These are phyloP conservation scores for Zygotorulaspora florentina DNA, from an alignment of 805 yeast species.

Conservation along the genomic window DNA sequence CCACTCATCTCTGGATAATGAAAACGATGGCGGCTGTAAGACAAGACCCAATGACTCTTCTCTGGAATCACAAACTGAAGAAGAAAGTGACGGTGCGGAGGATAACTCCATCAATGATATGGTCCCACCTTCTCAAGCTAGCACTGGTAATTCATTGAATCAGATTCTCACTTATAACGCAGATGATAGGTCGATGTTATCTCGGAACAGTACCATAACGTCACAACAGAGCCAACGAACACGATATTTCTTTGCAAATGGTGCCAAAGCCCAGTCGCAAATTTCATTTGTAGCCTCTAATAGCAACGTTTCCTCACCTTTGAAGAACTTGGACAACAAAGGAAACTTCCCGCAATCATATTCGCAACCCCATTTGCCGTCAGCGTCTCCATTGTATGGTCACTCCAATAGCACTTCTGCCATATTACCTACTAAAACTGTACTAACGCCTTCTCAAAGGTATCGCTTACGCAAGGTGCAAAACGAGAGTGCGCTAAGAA, in stretches of 20 bases:
- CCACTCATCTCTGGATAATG: constrained; percentile 30
- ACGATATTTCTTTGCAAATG: constrained; percentile 11
- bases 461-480: constrained; percentile 39
- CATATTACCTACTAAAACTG: constrained; percentile 18
- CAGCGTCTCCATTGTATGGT: constrained; percentile 11
- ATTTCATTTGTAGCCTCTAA: constrained; percentile 8
- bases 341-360: constrained; percentile 4
- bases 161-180: not conserved
- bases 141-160: not conserved
- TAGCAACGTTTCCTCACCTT: constrained; percentile 4
- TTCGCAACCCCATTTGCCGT: constrained; percentile 15
- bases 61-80: not conserved
- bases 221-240: constrained; percentile 8
- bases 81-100: constrained; percentile 5
- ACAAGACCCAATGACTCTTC: constrained; percentile 2
- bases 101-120: constrained; percentile 5
- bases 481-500: constrained; percentile 33
- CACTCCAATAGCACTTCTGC: constrained; percentile 20
- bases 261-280: constrained; percentile 13
- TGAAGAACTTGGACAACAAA: constrained; percentile 4
- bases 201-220: not conserved
- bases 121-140: not conserved
- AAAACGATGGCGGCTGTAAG: constrained; percentile 12
- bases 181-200: not conserved
- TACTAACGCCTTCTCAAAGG: constrained; percentile 42